A percentile compares a stretch with the other conserved stretches of the same genome.
These are phyloP conservation scores for Bruguiera hainesii DNA, from an alignment of 441 rosid genomes.

Conservation along the genomic window DNA sequence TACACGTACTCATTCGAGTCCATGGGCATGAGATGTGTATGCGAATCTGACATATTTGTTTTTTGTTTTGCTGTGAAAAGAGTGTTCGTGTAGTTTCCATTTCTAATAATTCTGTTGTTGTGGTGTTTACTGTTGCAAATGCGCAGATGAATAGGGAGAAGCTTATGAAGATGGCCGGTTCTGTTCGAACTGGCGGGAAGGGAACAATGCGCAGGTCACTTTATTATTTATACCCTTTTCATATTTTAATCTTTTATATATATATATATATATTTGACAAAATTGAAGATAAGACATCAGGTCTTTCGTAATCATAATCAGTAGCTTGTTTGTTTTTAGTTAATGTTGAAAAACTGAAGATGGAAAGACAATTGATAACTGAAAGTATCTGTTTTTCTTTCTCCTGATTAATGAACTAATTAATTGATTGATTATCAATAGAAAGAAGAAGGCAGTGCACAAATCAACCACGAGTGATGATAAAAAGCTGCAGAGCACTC, in stretches of 20 bases:
- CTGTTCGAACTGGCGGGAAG: slow-evolving; percentile 89
- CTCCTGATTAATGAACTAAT: neutral
- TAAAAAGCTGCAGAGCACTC: slow-evolving; percentile 15
- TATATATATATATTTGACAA: no score
- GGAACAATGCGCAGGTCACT: slow-evolving; percentile 66
- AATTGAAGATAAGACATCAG: neutral
- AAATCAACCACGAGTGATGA: slow-evolving; percentile 13
- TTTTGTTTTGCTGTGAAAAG: no score
- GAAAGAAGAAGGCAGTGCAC: slow-evolving; percentile 17
- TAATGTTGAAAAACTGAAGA: neutral
- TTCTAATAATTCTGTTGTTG: neutral
- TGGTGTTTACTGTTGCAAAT: slow-evolving; percentile 31
- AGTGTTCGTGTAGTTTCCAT: no score
- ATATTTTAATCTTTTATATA: neutral
- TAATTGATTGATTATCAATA: neutral
- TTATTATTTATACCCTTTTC: neutral
- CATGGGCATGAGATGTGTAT: no score
- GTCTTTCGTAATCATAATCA: neutral
- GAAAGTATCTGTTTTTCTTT: neutral
- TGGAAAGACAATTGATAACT: neutral
- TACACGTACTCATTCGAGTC: no score
- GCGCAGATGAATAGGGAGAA: slow-evolving; percentile 73
- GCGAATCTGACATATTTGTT: no score
- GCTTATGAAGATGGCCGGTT: slow-evolving; percentile 80
- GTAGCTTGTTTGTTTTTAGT: neutral